Base-by-base conservation (phyloP, 2,329 filamentous ascomycete species). In the Talaromyces marneffei region DNA sequence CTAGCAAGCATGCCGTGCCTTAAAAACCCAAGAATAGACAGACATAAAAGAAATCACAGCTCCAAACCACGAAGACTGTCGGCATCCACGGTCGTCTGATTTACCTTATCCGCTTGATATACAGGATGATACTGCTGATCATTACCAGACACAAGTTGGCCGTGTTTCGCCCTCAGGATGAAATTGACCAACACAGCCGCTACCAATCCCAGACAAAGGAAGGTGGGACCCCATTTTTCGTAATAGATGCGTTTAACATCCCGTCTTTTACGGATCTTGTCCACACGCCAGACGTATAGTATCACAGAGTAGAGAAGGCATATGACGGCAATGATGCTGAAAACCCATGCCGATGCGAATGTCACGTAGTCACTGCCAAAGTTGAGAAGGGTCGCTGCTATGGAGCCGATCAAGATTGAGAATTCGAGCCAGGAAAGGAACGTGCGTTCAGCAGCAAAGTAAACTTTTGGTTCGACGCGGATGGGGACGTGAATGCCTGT, bases 381-480 rank as follows among this genome's bases (percentile, higher is more conserved):
- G 79, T 96, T 92, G 66, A 96, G 83, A 50, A 96, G 80, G 0
- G 90, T 90, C 7, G 89, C 88, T 12, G 92, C 91, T 68, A 96
- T 93, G 29, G 89, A 89, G 68, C 91, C 91, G 59, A 99, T 87
- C 72, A 97, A 92, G 71, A 97, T 96, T 55, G 90, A 93, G 77
- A 96, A 97, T 76, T 99, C 93, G 69, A 99, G 89, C 92, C 94
- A 99, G 65, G 91, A 90, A 61, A 99, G 83, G 78, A 97, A 99
- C 0, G 94, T 99, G 66, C 94, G 86, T 77, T 99, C 94, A 0
- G 92, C 92, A 23, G 94, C 94, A 72, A 99, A 96, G 75, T 92
- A 96, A 56, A 99, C 94, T 78, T 99, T 99, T 35, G 94, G 94
- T 76, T 99, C 94, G 35, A 99, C 92, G 54, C 94, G 87, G 60